A percentile compares a stretch with the other conserved stretches of the same genome.
phyloP scores from a whole-genome alignment of 2,329 filamentous ascomycete genomes.

The Dryadomyces quercivorus region DNA sequence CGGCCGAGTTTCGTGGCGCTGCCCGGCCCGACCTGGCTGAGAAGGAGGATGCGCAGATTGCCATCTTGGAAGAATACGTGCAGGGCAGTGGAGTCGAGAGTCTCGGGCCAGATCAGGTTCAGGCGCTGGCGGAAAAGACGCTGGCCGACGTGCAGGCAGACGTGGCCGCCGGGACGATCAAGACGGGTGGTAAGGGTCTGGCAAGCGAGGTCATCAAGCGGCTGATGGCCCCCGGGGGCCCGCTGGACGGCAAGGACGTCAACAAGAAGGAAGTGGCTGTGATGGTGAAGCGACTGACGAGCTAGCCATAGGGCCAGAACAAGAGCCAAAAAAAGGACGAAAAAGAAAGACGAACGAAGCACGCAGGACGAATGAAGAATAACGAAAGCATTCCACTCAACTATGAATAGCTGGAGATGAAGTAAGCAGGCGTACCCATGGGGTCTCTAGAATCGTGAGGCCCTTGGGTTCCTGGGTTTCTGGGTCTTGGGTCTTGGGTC shows the following conservation, averaged over 20 bases:
- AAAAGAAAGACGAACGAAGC: neutral
- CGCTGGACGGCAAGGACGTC: constrained; percentile 50
- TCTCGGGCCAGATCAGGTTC: constrained; percentile 46
- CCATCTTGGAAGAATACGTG: constrained; percentile 54
- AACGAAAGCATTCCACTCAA: neutral
- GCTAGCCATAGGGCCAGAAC: neutral
- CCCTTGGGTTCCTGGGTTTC: too few relatives aligned
- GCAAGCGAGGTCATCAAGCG: constrained; percentile 53
- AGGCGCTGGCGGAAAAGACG: constrained; percentile 35
- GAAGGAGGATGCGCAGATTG: constrained; percentile 56
- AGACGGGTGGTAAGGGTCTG: constrained; percentile 30
- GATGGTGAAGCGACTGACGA: constrained; percentile 35
- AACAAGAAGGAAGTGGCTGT: constrained; percentile 49
- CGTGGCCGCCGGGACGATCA: constrained; percentile 30
- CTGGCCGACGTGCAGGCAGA: constrained; percentile 38
- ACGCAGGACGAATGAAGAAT: neutral
- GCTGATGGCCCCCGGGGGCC: constrained; percentile 35
- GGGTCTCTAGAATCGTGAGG: too few relatives aligned
- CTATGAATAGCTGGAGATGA: too few relatives aligned
- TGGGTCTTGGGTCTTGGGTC: too few relatives aligned
- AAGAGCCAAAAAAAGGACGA: neutral
- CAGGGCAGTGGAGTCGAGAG: constrained; percentile 45
- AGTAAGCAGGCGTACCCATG: too few relatives aligned
- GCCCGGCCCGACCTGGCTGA: constrained; percentile 56
- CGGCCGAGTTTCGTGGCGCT: constrained; percentile 49